Percentiles rank a stretch among this genome's conserved stretches.
These are phyloP conservation scores for Tolypocladium guangdongense DNA, from an alignment of 2,329 filamentous ascomycete genomes.

Conservation along the genomic window DNA sequence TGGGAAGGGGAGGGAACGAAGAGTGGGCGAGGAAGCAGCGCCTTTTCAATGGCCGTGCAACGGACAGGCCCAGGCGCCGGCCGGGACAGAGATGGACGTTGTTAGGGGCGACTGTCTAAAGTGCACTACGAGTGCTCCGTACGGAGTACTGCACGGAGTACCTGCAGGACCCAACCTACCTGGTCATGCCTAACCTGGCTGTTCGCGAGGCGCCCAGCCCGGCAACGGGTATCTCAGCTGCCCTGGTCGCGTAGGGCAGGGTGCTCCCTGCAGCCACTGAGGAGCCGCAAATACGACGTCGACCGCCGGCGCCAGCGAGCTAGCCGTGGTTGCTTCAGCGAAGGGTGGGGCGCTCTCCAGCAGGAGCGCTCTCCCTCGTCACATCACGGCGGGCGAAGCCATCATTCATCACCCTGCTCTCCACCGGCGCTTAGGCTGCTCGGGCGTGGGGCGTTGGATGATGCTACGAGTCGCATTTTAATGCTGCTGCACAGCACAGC, in stretches of 20 bases:
- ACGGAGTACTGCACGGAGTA: too few relatives aligned
- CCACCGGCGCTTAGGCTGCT: neutral
- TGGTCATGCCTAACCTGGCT: too few relatives aligned
- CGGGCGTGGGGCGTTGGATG: neutral
- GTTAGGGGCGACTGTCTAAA: slow-evolving; percentile 16
- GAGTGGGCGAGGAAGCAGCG: slow-evolving; percentile 23
- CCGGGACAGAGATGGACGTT: slow-evolving; percentile 18
- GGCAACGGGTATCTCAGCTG: neutral
- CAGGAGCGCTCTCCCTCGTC: neutral
- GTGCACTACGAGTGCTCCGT: too few relatives aligned
- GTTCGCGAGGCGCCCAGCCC: neutral
- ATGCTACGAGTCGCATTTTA: neutral
- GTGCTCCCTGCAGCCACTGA: too few relatives aligned
- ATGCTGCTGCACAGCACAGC: neutral
- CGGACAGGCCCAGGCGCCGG: slow-evolving; percentile 12
- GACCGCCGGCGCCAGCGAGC: neutral
- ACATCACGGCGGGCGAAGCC: neutral
- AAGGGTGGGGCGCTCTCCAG: slow-evolving; percentile 1
- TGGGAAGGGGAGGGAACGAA: neutral
- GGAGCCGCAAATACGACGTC: neutral
- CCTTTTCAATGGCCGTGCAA: slow-evolving; percentile 28
- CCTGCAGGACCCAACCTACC: too few relatives aligned
- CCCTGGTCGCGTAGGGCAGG: neutral
- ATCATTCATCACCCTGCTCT: neutral
- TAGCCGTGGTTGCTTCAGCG: slow-evolving; percentile 4